Conservation (phyloP, 331 rosid species). For the Rosa hybrid region DNA sequence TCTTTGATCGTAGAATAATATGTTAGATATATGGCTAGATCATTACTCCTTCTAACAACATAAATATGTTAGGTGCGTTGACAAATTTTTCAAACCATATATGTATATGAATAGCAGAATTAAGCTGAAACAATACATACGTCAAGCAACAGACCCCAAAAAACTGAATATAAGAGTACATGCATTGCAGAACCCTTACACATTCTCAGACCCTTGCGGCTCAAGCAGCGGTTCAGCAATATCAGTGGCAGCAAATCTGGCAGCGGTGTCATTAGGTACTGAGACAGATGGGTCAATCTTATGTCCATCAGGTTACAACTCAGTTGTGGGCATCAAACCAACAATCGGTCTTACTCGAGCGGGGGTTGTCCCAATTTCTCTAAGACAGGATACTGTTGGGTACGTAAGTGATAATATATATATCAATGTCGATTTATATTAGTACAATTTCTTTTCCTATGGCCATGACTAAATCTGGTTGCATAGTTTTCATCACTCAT, state of each 20-base stretch:
- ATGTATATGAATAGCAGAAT: too few species aligned
- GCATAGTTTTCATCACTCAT: background rate
- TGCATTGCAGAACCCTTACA: conserved; percentile 53
- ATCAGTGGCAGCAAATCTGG: conserved; percentile 60
- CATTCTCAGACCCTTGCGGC: conserved; percentile 41
- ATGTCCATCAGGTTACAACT: conserved; percentile 48
- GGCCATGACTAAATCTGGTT: background rate
- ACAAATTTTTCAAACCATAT: too few species aligned
- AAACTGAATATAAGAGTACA: background rate
- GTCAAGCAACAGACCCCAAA: too few species aligned
- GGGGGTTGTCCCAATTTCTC: conserved; percentile 48
- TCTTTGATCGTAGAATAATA: background rate
- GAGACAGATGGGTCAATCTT: conserved; percentile 59
- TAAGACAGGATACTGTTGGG: conserved; percentile 61
- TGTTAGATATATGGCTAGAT: background rate
- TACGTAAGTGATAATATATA: background rate
- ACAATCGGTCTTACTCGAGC: conserved; percentile 55
- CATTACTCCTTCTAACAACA: too few species aligned
- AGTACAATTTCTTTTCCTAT: background rate
- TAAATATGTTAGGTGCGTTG: too few species aligned
- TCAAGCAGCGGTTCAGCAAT: conserved; percentile 69
- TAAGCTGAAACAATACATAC: too few species aligned
- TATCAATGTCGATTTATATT: background rate
- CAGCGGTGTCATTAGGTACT: conserved; percentile 49
- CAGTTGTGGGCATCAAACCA: conserved; percentile 60